Base-by-base conservation (phyloP, 169 alveolate genomes). In the Plasmodium vivax region DNA sequence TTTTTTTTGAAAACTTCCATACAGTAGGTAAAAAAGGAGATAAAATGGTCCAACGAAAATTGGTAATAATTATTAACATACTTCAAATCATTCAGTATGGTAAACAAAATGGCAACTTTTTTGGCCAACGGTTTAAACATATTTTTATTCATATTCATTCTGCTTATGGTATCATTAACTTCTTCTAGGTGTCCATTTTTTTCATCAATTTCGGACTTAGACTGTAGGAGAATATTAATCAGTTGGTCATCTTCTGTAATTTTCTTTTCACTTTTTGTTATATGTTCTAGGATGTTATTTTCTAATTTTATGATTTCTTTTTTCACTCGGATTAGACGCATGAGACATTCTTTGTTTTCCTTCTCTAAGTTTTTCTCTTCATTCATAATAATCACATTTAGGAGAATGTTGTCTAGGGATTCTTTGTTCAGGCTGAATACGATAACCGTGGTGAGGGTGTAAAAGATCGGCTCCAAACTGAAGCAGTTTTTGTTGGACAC, bases 171-270 rank as follows among this genome's bases (percentile, higher is more conserved):
- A 8, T 92, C 95, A 83, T 92, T 43, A 16, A 92, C 83, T 82
- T 92, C 95, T 47, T 92, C 95, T 43, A 92, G 71, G 4, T 83
- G 81, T 68, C 85, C 81, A 72, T 92, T 82, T 34, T 83, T 82
- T 71, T 92, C 92, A 72, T 92, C 92, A 71, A 92, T 92, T 82
- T 92, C 83, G n/a, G 58, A 71, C 34, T 92, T 92, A 16, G 92
- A 92, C 75, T 92, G 36, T 92, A 92, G 77, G 32, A 92, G 82
- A 51, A 92, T 81, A 19, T 92, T 92, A 71, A 92, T 92, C 58
- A 92, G 83, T 32, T 92, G 38, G 32, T 81, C 92, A 92, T 92
- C 95, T 82, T 92, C 92, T 12, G 92, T 92, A 51, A 92, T 92
- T 92, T 92, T 92, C 10, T 83, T 79, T 72, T 81, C 47, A 43